A percentile compares a stretch with the other conserved stretches of the same genome.
These are phyloP conservation scores for Eucalyptus victrix DNA, from an alignment of 345 rosid genomes.

Conservation along the genomic window DNA sequence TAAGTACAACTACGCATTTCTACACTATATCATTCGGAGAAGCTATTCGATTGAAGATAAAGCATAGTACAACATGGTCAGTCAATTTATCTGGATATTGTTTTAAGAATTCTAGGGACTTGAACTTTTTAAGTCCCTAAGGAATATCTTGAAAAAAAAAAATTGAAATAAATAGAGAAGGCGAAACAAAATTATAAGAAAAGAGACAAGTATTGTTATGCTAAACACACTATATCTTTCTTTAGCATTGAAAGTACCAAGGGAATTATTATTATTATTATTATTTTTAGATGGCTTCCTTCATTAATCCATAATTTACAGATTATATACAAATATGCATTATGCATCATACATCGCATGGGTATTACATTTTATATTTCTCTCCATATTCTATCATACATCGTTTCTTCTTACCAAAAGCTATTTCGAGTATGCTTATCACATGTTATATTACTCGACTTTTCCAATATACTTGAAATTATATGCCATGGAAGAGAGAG, in stretches of 20 bases:
- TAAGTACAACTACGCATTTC: neutral
- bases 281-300: neutral
- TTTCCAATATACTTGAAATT: neutral
- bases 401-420: neutral
- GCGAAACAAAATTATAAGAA: neutral
- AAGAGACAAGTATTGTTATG: neutral
- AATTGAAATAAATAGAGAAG: neutral
- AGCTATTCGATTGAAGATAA: neutral
- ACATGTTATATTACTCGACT: neutral
- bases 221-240: neutral
- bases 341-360: neutral
- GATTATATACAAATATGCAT: neutral
- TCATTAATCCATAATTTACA: neutral
- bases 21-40: neutral
- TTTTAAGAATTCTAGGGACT: neutral
- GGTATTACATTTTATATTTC: neutral
- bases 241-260: neutral
- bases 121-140: neutral
- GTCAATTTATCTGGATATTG: neutral
- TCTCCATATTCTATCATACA: neutral
- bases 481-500: neutral
- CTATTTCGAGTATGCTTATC: neutral
- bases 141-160: neutral
- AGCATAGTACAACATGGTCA: neutral
- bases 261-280: neutral